Evolutionary conservation across 306 rosid species (phyloP).

Genomic region (Cucumis melo): DNA sequence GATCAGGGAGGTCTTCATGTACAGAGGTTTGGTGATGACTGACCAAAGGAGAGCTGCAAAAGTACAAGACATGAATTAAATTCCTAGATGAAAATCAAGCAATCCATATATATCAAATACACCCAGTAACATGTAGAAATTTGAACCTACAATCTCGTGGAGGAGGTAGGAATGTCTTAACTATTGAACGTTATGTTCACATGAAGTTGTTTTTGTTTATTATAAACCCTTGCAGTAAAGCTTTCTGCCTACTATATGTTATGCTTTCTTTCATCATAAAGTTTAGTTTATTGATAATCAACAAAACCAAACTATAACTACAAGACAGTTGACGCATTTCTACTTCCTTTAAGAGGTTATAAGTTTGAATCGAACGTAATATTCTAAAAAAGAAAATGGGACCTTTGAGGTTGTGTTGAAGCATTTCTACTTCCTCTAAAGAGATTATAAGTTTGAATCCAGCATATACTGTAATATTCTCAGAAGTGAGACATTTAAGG

Average conservation of each 20-base stretch:
- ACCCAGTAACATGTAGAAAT: neutral
- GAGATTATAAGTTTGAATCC: neutral
- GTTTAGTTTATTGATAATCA: neutral
- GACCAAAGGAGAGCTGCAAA: conserved; percentile 70
- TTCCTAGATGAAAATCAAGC: conserved; percentile 3
- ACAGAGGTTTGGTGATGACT: conserved; percentile 37
- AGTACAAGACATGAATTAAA: conserved; percentile 9
- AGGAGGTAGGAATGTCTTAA: neutral
- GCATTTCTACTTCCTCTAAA: no score
- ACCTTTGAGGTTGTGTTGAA: neutral
- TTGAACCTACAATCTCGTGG: neutral
- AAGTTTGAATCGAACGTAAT: neutral
- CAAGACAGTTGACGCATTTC: neutral
- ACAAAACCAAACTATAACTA: neutral
- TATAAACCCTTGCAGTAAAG: neutral
- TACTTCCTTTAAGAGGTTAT: neutral
- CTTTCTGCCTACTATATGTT: neutral
- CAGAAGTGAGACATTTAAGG: neutral
- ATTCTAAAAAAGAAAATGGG: neutral
- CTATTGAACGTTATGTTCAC: neutral
- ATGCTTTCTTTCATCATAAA: neutral
- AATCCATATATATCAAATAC: neutral
- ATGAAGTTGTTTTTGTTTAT: neutral
- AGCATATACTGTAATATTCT: neutral
- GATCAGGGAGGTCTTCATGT: conserved; percentile 42